Conservation (phyloP, 2,329 filamentous ascomycete genomes). For the Corniculantispora saksenae region DNA sequence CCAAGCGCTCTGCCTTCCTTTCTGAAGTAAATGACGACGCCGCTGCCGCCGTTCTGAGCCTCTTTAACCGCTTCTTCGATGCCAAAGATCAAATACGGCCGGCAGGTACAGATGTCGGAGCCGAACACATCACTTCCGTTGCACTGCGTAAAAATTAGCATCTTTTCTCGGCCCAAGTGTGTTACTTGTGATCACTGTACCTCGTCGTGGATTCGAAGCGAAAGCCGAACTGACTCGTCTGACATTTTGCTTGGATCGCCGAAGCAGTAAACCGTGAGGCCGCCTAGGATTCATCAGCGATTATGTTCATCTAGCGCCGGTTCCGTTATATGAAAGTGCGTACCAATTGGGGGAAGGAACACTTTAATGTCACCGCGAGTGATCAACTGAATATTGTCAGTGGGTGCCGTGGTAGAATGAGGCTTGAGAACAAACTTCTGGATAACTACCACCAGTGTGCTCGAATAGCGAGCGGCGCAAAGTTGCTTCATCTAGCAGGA, state of each 20-base stretch:
- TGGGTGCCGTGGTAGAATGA: not conserved
- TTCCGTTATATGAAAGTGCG: slow-evolving; percentile 18
- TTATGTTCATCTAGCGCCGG: not conserved
- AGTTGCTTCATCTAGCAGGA: slow-evolving; percentile 70
- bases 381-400: slow-evolving; percentile 61
- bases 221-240: slow-evolving; percentile 76
- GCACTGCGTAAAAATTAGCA: slow-evolving; percentile 52
- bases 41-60: slow-evolving; percentile 89
- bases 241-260: slow-evolving; percentile 93
- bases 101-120: slow-evolving; percentile 95
- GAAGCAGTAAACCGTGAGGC: slow-evolving; percentile 95
- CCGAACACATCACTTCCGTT: slow-evolving; percentile 98
- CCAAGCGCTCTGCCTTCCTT: slow-evolving; percentile 94
- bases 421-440: slow-evolving; percentile 57
- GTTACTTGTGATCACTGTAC: slow-evolving; percentile 34
- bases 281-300: slow-evolving; percentile 50
- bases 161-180: not conserved
- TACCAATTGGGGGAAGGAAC: slow-evolving; percentile 89
- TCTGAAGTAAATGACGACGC: slow-evolving; percentile 97
- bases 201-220: slow-evolving; percentile 77
- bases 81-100: slow-evolving; percentile 93
- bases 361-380: slow-evolving; percentile 93
- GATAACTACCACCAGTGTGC: slow-evolving; percentile 93
- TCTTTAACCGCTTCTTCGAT: slow-evolving; percentile 98
- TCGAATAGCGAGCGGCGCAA: slow-evolving; percentile 88